These are phyloP conservation scores for Chlorophyllum brunneum DNA, from an alignment of 768 basidiomycete genomes.

Conservation along the genomic window DNA sequence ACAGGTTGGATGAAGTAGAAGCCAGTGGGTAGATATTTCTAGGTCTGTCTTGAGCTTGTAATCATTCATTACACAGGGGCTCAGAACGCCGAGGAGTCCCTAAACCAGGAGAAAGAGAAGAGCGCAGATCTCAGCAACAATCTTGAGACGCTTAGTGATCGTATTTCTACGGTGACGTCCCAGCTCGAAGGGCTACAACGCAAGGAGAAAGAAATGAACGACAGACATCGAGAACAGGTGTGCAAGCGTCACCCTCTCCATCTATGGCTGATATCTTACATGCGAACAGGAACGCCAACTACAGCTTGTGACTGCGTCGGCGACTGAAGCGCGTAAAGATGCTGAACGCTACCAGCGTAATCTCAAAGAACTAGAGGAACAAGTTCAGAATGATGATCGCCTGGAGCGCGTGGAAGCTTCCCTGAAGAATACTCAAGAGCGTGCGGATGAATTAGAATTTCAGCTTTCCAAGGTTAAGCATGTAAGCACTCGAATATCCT, in stretches of 20 bases:
- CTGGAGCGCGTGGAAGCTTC: slow-evolving; percentile 70
- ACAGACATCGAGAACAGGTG: slow-evolving; percentile 52
- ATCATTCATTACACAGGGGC: slow-evolving; percentile 32
- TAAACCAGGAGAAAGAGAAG: slow-evolving; percentile 40
- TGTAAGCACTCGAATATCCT: slow-evolving; percentile 35
- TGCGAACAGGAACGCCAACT: slow-evolving; percentile 67
- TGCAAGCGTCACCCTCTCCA: slow-evolving; percentile 16
- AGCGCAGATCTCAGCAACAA: slow-evolving; percentile 36
- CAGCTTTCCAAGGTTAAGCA: slow-evolving; percentile 77
- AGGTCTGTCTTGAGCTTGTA: neutral
- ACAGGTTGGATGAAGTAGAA: slow-evolving; percentile 57
- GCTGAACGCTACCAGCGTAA: slow-evolving; percentile 52
- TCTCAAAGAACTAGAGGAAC: slow-evolving; percentile 73
- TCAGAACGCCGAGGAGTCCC: slow-evolving; percentile 35
- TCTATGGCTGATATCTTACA: slow-evolving; percentile 17
- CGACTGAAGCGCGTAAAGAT: slow-evolving; percentile 49
- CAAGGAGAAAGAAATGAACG: slow-evolving; percentile 53
- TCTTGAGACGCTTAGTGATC: slow-evolving; percentile 39
- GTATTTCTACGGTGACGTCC: slow-evolving; percentile 31
- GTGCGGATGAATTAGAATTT: slow-evolving; percentile 80
- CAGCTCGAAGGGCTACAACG: slow-evolving; percentile 38
- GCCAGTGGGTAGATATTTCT: slow-evolving; percentile 41
- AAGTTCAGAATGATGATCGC: slow-evolving; percentile 80
- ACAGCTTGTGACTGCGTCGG: slow-evolving; percentile 53
- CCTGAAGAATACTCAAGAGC: slow-evolving; percentile 75